Percentiles rank a stretch among this genome's conserved stretches.
Conservation (phyloP, 192 early-diverging fungal genomes). For the Coemansia sp. region DNA sequence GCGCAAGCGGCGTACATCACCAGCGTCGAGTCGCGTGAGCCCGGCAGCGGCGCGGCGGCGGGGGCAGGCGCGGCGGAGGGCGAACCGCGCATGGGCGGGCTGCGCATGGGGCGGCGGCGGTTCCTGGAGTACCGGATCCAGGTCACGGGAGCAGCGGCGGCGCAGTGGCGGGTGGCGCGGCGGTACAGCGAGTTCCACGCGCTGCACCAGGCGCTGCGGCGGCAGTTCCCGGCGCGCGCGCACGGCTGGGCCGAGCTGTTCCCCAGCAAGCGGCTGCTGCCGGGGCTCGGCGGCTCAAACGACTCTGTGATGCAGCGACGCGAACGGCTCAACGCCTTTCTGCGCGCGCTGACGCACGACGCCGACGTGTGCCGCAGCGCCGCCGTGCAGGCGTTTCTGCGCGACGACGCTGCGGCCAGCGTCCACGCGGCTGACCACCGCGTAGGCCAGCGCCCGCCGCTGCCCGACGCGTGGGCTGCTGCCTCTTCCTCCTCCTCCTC, state of each 20-base stretch:
- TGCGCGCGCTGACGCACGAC: constrained; percentile 35
- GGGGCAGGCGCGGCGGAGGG: constrained; percentile 14
- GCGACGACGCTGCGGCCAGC: constrained; percentile 42
- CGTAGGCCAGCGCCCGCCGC: constrained; percentile 20
- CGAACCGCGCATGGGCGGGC: constrained; percentile 39
- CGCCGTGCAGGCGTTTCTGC: constrained; percentile 45
- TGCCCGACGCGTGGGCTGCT: constrained; percentile 20
- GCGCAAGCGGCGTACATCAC: constrained; percentile 38
- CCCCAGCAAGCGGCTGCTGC: constrained; percentile 49
- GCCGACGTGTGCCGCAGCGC: constrained; percentile 20
- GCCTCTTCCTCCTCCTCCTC: neutral
- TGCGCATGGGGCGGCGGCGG: constrained; percentile 51
- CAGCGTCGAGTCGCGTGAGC: constrained; percentile 49
- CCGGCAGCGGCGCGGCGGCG: neutral
- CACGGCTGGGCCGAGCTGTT: constrained; percentile 43
- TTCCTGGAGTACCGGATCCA: constrained; percentile 52
- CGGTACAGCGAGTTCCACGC: constrained; percentile 54
- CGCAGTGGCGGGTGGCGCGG: constrained; percentile 51
- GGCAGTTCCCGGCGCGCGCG: constrained; percentile 35
- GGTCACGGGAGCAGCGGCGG: constrained; percentile 20
- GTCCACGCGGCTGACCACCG: constrained; percentile 35
- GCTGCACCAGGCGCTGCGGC: constrained; percentile 38
- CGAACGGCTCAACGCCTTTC: constrained; percentile 45
- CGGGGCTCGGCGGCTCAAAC: constrained; percentile 34
- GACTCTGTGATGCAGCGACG: constrained; percentile 50